Percentiles rank a stretch among this genome's conserved stretches.
Conservation (phyloP, 2,329 filamentous ascomycete species). For the Neodidymelliopsis sp. region DNA sequence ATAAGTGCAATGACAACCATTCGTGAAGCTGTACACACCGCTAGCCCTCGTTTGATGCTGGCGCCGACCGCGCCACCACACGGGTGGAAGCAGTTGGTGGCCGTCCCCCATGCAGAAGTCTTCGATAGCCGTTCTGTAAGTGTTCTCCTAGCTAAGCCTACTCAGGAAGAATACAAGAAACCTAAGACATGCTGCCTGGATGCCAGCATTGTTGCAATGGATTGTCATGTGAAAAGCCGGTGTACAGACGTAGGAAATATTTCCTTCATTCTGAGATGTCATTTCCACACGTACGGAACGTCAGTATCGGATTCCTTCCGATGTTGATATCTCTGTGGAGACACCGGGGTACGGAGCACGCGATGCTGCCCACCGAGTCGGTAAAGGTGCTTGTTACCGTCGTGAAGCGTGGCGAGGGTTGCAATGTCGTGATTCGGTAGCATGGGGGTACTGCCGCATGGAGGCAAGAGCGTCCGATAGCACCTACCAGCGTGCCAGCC, state of each 20-base stretch:
- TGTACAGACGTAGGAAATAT: too few species aligned
- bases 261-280: too few species aligned
- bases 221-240: too few species aligned
- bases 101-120: constrained; percentile 11
- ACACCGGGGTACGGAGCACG: constrained; percentile 16
- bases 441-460: not conserved
- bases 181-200: constrained; percentile 10
- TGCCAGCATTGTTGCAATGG: constrained; percentile 9
- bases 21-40: not conserved
- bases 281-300: constrained; percentile 8
- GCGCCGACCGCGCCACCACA: constrained; percentile 16
- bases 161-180: constrained; percentile 13
- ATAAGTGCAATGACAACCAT: constrained; percentile 13
- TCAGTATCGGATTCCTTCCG: constrained; percentile 2
- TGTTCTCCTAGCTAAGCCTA: constrained; percentile 8
- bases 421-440: constrained; percentile 12
- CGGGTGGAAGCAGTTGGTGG: constrained; percentile 16
- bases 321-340: constrained; percentile 16
- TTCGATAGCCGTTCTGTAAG: constrained; percentile 19
- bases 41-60: constrained; percentile 6
- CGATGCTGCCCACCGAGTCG: constrained; percentile 3
- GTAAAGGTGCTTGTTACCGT: constrained; percentile 1
- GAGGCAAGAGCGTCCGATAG: constrained; percentile 12
- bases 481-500: constrained; percentile 12
- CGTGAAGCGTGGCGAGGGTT: constrained; percentile 10